A percentile compares a stretch with the other conserved stretches of the same genome.
Conservation (phyloP, 768 basidiomycete genomes). For the Postia placenta region DNA sequence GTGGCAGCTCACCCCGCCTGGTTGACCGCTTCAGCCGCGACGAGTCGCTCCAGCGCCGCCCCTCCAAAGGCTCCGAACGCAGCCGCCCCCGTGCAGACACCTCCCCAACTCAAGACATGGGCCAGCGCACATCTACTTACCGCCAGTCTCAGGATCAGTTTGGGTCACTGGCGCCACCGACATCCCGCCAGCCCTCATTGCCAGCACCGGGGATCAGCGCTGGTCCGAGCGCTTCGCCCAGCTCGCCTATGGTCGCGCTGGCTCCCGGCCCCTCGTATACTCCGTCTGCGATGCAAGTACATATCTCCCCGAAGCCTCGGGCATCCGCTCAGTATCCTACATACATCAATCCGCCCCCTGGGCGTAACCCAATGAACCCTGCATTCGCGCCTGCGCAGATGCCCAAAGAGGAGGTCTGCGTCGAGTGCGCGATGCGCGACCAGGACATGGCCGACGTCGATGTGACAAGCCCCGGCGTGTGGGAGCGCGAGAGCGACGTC, state of each 20-base stretch:
- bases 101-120: slow-evolving; percentile 16
- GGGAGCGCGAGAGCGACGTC: slow-evolving; percentile 88
- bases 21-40: slow-evolving; percentile 8
- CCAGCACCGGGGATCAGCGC: slow-evolving; percentile 30
- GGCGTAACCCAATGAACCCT: slow-evolving; percentile 54
- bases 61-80: slow-evolving; percentile 8
- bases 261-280: slow-evolving; percentile 29
- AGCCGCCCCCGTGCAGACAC: slow-evolving; percentile 2
- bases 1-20: slow-evolving; percentile 6
- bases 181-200: slow-evolving; percentile 43
- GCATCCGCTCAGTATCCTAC: slow-evolving; percentile 73
- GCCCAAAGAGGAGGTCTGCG: slow-evolving; percentile 77
- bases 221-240: slow-evolving; percentile 25
- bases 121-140: slow-evolving; percentile 20
- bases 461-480: slow-evolving; percentile 78
- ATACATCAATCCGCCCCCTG: slow-evolving; percentile 51
- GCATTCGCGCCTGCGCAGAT: slow-evolving; percentile 47
- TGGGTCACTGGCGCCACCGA: slow-evolving; percentile 28
- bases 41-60: slow-evolving; percentile 5
- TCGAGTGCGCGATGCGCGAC: slow-evolving; percentile 98
- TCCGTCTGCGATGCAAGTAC: slow-evolving; percentile 37
- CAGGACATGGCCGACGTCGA: slow-evolving; percentile 96
- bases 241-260: slow-evolving; percentile 49
- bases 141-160: slow-evolving; percentile 13
- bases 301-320: slow-evolving; percentile 61